phyloP scores from a whole-genome alignment of 768 basidiomycete genomes.

The Dentipellis sp. region DNA sequence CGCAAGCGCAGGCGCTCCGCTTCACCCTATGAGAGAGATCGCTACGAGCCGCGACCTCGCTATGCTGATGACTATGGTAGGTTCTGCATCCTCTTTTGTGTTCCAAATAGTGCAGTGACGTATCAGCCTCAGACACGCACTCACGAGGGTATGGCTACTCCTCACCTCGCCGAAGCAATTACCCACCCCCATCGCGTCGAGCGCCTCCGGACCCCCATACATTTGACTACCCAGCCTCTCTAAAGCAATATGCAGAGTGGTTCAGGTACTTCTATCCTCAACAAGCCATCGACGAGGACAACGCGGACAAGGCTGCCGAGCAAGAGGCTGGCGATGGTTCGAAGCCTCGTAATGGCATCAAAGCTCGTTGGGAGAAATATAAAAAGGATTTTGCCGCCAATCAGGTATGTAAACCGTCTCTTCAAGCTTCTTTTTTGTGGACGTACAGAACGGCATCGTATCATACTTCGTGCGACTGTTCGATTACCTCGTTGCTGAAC shows the following conservation, averaged over 20 bases:
- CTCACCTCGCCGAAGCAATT: slow-evolving; percentile 51
- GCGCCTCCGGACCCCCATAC: slow-evolving; percentile 73
- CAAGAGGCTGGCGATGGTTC: slow-evolving; percentile 75
- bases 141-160: slow-evolving; percentile 57
- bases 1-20: slow-evolving; percentile 72
- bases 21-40: slow-evolving; percentile 76
- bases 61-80: slow-evolving; percentile 79
- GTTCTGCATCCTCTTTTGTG: slow-evolving; percentile 9
- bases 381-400: slow-evolving; percentile 82
- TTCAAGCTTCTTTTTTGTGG: not conserved
- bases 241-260: slow-evolving; percentile 87
- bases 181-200: slow-evolving; percentile 34
- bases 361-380: slow-evolving; percentile 84
- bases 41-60: slow-evolving; percentile 76
- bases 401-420: slow-evolving; percentile 52
- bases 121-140: slow-evolving; percentile 42
- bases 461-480: not conserved
- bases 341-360: slow-evolving; percentile 79
- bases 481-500: slow-evolving; percentile 5
- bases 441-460: slow-evolving; percentile 4
- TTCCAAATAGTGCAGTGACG: slow-evolving; percentile 5
- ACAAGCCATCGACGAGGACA: slow-evolving; percentile 76
- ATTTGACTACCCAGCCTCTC: slow-evolving; percentile 69
- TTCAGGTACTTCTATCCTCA: slow-evolving; percentile 70
- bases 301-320: slow-evolving; percentile 74